Conservation (phyloP, 495 filamentous ascomycete species). For the Daldinia loculata region DNA sequence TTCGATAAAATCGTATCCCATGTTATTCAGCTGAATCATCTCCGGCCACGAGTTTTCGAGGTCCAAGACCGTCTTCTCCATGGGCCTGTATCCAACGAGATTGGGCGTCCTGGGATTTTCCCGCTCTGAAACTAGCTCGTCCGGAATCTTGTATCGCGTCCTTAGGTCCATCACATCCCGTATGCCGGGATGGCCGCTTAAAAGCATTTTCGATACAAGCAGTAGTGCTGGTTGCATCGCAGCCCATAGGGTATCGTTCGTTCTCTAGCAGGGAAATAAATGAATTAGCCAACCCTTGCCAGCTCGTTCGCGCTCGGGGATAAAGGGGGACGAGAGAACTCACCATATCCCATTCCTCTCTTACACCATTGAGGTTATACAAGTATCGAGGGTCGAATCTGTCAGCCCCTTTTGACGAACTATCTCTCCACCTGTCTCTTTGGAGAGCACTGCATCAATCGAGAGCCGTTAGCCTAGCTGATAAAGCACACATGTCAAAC, state of each 20-base stretch:
- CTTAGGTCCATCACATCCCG: background rate
- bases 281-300: background rate
- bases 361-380: conserved; percentile 44
- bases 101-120: background rate
- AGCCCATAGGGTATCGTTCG: conserved; percentile 44
- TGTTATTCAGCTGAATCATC: background rate
- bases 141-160: background rate
- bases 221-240: conserved; percentile 49
- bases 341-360: conserved; percentile 39
- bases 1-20: background rate
- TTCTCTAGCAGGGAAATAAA: conserved; percentile 15
- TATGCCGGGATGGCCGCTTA: background rate
- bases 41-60: background rate
- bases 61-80: background rate
- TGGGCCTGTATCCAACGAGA: background rate
- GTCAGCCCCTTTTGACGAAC: background rate
- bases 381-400: conserved; percentile 23
- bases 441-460: conserved; percentile 18
- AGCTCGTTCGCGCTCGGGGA: background rate
- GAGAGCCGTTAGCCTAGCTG: background rate
- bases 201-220: conserved; percentile 40
- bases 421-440: conserved; percentile 7
- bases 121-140: background rate
- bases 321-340: conserved; percentile 1
- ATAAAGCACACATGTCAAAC: background rate